Percentiles rank a stretch among this genome's conserved stretches.
Conservation (phyloP, 2,329 filamentous ascomycete species). For the Aspergillus sp. region DNA sequence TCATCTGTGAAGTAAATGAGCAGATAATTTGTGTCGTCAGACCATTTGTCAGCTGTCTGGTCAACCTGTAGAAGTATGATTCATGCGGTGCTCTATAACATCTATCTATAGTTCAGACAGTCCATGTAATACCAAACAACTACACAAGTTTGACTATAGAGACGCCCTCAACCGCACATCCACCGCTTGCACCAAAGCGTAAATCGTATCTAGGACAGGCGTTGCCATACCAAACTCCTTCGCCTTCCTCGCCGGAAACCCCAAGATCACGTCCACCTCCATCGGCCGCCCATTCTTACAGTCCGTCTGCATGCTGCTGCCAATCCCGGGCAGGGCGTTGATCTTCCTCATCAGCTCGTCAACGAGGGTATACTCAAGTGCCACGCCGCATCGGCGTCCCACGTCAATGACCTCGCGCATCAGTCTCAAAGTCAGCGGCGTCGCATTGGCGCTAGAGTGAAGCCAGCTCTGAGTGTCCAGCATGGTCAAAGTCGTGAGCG, state of each 20-base stretch:
- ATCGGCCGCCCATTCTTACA: constrained; percentile 40
- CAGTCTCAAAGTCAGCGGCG: constrained; percentile 36
- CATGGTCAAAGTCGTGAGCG: constrained; percentile 43
- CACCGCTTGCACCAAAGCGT: constrained; percentile 30
- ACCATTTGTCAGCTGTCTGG: too few species aligned
- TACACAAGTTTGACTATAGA: background rate
- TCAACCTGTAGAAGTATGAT: too few species aligned
- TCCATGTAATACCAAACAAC: too few species aligned
- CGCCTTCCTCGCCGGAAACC: constrained; percentile 40
- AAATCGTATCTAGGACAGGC: constrained; percentile 41
- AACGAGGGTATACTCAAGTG: constrained; percentile 35
- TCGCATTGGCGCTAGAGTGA: constrained; percentile 39
- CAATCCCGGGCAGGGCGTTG: constrained; percentile 38
- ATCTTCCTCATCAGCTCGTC: constrained; percentile 42
- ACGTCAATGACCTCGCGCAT: constrained; percentile 47
- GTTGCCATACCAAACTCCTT: constrained; percentile 40
- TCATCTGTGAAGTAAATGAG: too few species aligned
- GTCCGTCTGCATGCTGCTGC: constrained; percentile 49
- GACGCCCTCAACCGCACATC: constrained; percentile 17
- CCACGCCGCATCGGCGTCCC: constrained; percentile 38
- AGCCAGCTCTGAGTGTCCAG: constrained; percentile 45
- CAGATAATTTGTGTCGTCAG: too few species aligned
- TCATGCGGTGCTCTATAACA: too few species aligned
- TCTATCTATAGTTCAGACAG: too few species aligned
- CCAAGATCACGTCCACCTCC: constrained; percentile 50